Evolutionary conservation across 2,329 filamentous ascomycete species (phyloP).

Genomic region (Torrubiella hemipterigena): DNA sequence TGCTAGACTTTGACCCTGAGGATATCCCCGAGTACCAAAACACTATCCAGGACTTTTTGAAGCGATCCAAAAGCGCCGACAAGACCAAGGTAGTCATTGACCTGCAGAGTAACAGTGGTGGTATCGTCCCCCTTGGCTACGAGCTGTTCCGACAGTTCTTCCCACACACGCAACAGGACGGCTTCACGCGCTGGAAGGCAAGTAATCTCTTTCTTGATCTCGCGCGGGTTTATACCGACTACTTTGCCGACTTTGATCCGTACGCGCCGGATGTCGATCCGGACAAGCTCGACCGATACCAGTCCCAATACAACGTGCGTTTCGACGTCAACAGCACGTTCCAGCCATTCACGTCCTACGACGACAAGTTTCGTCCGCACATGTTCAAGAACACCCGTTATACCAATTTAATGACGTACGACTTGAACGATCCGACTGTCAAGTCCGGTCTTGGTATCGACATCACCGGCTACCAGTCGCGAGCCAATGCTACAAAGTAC

Average conservation of each 20-base stretch:
- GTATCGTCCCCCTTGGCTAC: slow-evolving; percentile 31
- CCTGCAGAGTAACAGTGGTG: slow-evolving; percentile 48
- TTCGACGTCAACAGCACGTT: slow-evolving; percentile 12
- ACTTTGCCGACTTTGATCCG: neutral
- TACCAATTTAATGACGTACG: slow-evolving; percentile 1
- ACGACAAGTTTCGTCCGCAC: slow-evolving; percentile 3
- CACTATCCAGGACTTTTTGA: slow-evolving; percentile 28
- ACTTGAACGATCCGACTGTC: slow-evolving; percentile 13
- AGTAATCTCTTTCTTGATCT: neutral
- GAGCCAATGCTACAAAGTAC: neutral
- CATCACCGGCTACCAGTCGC: slow-evolving; percentile 30
- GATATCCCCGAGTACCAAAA: slow-evolving; percentile 9
- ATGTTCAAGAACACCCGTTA: slow-evolving; percentile 2
- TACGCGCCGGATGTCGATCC: neutral
- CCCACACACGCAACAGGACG: slow-evolving; percentile 11
- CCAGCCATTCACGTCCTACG: slow-evolving; percentile 18
- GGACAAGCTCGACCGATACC: slow-evolving; percentile 2
- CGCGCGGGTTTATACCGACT: neutral
- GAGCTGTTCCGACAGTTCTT: slow-evolving; percentile 33
- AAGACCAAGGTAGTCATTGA: slow-evolving; percentile 55
- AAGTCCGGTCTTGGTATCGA: slow-evolving; percentile 23
- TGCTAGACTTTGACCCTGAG: slow-evolving; percentile 11
- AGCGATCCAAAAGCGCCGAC: slow-evolving; percentile 27
- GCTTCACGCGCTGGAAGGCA: slow-evolving; percentile 4
- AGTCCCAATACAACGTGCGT: neutral